These are phyloP conservation scores for Hypocreales sp. DNA, from an alignment of 2,329 filamentous ascomycete genomes.

Conservation along the genomic window DNA sequence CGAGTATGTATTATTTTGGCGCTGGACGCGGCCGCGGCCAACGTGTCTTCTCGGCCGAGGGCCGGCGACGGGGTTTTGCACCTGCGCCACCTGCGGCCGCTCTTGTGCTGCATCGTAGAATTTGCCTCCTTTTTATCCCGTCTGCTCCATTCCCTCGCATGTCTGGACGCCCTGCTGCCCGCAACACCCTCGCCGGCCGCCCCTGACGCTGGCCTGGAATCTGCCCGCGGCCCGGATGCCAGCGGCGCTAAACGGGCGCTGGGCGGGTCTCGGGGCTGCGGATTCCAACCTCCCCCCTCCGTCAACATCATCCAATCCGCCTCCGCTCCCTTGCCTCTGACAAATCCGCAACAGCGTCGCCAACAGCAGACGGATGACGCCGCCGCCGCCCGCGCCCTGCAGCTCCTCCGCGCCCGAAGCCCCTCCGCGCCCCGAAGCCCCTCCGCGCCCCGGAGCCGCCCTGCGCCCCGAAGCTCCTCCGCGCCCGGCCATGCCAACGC, in stretches of 20 bases:
- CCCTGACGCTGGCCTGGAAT: too few species aligned
- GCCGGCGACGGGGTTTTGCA: too few species aligned
- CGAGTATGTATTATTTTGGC: too few species aligned
- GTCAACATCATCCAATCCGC: background rate
- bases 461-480: background rate
- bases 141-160: background rate
- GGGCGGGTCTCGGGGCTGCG: background rate
- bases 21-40: too few species aligned
- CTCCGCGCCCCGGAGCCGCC: background rate
- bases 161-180: too few species aligned
- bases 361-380: too few species aligned
- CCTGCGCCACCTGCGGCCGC: too few species aligned
- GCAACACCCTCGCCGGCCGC: too few species aligned
- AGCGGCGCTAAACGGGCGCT: background rate
- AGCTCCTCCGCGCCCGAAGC: background rate
- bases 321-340: background rate
- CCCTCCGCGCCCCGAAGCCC: background rate
- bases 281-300: background rate
- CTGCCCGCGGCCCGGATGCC: too few species aligned
- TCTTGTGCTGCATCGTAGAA: too few species aligned
- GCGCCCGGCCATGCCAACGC: conserved; percentile 9
- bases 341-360: background rate
- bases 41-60: too few species aligned
- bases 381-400: too few species aligned
- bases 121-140: background rate